Base-by-base conservation (phyloP, 2,329 filamentous ascomycete genomes). In the Apiospora aurea region DNA sequence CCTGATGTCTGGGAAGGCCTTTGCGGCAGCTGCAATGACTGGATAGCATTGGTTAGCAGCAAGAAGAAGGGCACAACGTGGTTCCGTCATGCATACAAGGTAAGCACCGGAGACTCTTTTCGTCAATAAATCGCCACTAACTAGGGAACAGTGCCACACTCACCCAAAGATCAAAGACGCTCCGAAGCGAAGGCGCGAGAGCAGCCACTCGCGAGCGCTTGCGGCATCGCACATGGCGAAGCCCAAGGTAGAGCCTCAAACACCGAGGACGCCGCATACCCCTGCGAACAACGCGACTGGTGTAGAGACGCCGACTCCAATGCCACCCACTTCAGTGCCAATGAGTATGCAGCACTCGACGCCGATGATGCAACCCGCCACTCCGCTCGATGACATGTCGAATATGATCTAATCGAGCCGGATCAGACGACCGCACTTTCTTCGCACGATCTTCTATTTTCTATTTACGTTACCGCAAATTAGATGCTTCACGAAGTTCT, bases 41-140 rank as follows among this genome's bases (percentile, higher is more conserved):
- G 93, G 93, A 92, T 95, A 75, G 91, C 92, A 16, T 85, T 95
- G 47, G 92, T 95, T 57, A 95, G 92, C 83, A 94, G 91, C 80
- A 96, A 96, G 84, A 96, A 96, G 86, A 95, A 96, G 84, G 93
- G 93, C n/a, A 97, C 94, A 0, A 95, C 94, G 4, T 97, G 94
- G 93, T 97, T 96, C 82, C 87, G 94, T 75, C 94, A 97, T 82
- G 93, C 94, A 67, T 96, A 96, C 85, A 96, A 96, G 88, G 92
- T 93, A 82, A 75, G 69, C 21, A 43, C 41, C 16, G 18, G 2
- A 4, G 5, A 11, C 29, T 11, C 57, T 41, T 41, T 41, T 8
- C 7, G 4, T 13, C n/a, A 41, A 8, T 13, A 34, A 64, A 24
- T 14, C 10, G 11, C 18, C 8, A 41, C 57, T 64, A 41, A 64